A percentile compares a stretch with the other conserved stretches of the same genome.
phyloP scores from a whole-genome alignment of 2,329 filamentous ascomycete species.

The Diaporthe nobilis region DNA sequence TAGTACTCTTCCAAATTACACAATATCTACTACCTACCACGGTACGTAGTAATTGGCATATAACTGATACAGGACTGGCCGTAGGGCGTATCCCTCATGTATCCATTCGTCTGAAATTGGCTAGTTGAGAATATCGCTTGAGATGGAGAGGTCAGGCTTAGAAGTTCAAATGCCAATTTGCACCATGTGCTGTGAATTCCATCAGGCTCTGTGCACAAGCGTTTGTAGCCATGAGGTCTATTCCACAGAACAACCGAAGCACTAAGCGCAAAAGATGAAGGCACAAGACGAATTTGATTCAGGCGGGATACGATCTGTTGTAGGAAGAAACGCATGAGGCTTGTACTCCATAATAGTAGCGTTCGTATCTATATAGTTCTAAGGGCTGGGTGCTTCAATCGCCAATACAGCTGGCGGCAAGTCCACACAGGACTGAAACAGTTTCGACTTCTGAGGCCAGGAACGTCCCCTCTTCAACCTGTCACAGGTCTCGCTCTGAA shows the following conservation, averaged over 20 bases:
- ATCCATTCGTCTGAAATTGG: too few relatives aligned
- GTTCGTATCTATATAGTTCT: slow-evolving; percentile 26
- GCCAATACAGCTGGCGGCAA: background rate
- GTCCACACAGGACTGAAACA: background rate
- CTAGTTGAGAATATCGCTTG: too few relatives aligned
- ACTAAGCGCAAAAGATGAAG: too few relatives aligned
- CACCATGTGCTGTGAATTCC: too few relatives aligned
- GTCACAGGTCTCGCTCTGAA: too few relatives aligned
- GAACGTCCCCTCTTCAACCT: background rate
- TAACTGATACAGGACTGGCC: too few relatives aligned
- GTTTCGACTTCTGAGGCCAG: background rate
- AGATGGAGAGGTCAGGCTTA: background rate
- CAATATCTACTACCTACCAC: too few relatives aligned
- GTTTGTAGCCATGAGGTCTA: background rate
- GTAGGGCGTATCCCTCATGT: too few relatives aligned
- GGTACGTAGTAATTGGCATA: too few relatives aligned
- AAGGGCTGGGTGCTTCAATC: background rate
- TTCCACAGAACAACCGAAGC: too few relatives aligned
- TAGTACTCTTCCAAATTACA: too few relatives aligned
- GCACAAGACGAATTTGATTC: background rate
- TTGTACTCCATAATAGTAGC: background rate
- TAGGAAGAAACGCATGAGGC: slow-evolving; percentile 7
- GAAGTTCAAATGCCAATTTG: background rate
- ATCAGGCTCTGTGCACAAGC: background rate
- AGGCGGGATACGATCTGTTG: background rate